Percentiles rank a stretch among this genome's conserved stretches.
These are phyloP conservation scores for Didymella glomerata DNA, from an alignment of 2,329 filamentous ascomycete species.

Conservation along the genomic window DNA sequence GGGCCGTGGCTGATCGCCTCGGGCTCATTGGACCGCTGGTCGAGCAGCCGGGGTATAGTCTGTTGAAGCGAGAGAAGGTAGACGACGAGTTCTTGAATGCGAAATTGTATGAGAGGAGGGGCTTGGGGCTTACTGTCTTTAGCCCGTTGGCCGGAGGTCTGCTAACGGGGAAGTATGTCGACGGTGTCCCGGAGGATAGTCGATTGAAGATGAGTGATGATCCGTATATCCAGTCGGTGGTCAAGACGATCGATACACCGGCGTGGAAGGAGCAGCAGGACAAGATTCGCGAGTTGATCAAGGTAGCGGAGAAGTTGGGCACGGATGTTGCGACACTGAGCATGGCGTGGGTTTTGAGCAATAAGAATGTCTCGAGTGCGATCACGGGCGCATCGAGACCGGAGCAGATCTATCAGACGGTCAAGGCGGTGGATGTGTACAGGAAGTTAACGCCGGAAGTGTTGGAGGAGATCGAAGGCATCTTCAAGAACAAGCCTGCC, in stretches of 20 bases:
- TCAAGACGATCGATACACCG: constrained; percentile 56
- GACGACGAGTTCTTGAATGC: constrained; percentile 66
- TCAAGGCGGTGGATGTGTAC: constrained; percentile 56
- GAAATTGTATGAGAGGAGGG: constrained; percentile 61
- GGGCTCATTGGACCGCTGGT: constrained; percentile 65
- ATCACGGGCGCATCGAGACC: constrained; percentile 44
- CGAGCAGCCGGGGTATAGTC: constrained; percentile 66
- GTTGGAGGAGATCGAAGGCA: constrained; percentile 54
- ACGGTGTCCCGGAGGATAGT: constrained; percentile 66
- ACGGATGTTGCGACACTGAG: constrained; percentile 59
- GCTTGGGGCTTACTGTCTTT: constrained; percentile 65
- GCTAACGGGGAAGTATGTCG: constrained; percentile 69
- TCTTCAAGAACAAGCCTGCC: constrained; percentile 46
- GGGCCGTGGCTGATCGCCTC: constrained; percentile 66
- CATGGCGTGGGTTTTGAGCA: constrained; percentile 50
- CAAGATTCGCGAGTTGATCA: constrained; percentile 59
- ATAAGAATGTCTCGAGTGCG: constrained; percentile 40
- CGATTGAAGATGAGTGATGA: constrained; percentile 65
- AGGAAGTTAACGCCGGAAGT: constrained; percentile 55
- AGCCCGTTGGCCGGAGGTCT: constrained; percentile 64
- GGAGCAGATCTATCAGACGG: constrained; percentile 48
- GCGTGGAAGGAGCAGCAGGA: constrained; percentile 65
- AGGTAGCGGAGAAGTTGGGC: constrained; percentile 70
- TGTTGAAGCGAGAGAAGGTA: constrained; percentile 65
- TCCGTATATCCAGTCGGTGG: constrained; percentile 59